A percentile compares a stretch with the other conserved stretches of the same genome.
Conservation (phyloP, 2,329 filamentous ascomycete genomes). For the Pleomassaria siparia region DNA sequence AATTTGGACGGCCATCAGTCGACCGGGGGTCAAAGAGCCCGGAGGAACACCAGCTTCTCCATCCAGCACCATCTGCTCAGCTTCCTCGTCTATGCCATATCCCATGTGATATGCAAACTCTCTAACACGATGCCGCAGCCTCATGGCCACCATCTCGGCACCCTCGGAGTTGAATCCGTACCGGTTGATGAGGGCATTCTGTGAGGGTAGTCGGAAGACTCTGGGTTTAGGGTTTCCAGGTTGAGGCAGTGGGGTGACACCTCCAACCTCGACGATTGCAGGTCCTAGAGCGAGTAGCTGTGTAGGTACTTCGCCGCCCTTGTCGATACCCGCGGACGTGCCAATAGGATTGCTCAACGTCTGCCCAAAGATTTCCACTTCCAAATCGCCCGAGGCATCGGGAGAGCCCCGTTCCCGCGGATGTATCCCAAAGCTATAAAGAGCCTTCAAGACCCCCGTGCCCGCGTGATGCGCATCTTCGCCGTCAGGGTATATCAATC, state of each 20-base stretch:
- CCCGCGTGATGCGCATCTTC: conserved; percentile 91
- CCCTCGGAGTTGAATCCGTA: conserved; percentile 94
- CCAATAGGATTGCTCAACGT: conserved; percentile 82
- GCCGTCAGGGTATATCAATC: conserved; percentile 69
- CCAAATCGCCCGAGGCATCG: conserved; percentile 56
- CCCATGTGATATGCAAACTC: conserved; percentile 73
- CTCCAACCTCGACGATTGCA: conserved; percentile 87
- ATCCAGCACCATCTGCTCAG: conserved; percentile 73
- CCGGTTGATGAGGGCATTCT: conserved; percentile 89
- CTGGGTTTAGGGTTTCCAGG: conserved; percentile 83
- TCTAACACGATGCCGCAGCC: conserved; percentile 74
- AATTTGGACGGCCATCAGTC: conserved; percentile 84
- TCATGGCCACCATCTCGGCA: conserved; percentile 80
- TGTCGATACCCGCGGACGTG: conserved; percentile 94
- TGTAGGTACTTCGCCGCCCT: conserved; percentile 86
- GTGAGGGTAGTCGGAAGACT: conserved; percentile 80
- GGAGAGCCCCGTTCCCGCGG: conserved; percentile 75
- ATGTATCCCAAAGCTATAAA: conserved; percentile 75
- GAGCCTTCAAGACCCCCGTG: conserved; percentile 67
- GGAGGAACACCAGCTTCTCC: conserved; percentile 76
- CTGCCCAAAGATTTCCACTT: conserved; percentile 73
- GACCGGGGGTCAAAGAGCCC: conserved; percentile 74
- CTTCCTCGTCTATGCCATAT: conserved; percentile 61
- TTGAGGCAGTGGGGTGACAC: conserved; percentile 84
- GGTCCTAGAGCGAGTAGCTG: conserved; percentile 82